Evolutionary conservation across 2,329 filamentous ascomycete genomes (phyloP).

Genomic region (Fusarium armeniacum): DNA sequence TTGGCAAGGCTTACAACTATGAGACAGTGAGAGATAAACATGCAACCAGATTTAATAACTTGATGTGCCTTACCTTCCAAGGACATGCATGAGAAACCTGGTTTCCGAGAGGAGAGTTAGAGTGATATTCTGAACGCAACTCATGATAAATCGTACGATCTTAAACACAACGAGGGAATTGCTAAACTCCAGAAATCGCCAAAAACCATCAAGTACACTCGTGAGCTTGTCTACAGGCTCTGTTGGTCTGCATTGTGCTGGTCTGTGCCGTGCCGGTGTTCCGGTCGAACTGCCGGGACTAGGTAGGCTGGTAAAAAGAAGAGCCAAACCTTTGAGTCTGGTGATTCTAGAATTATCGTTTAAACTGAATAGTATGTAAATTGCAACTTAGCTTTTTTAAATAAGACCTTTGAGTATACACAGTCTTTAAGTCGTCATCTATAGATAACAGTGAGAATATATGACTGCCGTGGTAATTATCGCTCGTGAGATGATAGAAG

Average conservation of each 20-base stretch:
- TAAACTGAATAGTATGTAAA: no score
- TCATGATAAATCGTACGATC: no score
- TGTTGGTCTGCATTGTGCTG: not conserved
- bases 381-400: not conserved
- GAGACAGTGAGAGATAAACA: not conserved
- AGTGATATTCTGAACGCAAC: no score
- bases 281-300: not conserved
- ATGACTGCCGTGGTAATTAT: not conserved
- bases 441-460: not conserved
- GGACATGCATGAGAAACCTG: rapidly evolving
- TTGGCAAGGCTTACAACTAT: not conserved
- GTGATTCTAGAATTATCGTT: no score
- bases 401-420: no score
- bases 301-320: not conserved
- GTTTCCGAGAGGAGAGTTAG: no score
- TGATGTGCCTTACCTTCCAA: no score
- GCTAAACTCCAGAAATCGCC: no score
- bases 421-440: not conserved
- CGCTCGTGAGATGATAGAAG: not conserved
- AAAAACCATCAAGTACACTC: no score
- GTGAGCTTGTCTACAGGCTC: not conserved
- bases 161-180: no score
- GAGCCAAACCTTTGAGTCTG: not conserved
- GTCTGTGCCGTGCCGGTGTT: not conserved
- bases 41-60: no score